These are phyloP conservation scores for Stachybotrys chartarum DNA, from an alignment of 2,329 filamentous ascomycete genomes.

Conservation along the genomic window DNA sequence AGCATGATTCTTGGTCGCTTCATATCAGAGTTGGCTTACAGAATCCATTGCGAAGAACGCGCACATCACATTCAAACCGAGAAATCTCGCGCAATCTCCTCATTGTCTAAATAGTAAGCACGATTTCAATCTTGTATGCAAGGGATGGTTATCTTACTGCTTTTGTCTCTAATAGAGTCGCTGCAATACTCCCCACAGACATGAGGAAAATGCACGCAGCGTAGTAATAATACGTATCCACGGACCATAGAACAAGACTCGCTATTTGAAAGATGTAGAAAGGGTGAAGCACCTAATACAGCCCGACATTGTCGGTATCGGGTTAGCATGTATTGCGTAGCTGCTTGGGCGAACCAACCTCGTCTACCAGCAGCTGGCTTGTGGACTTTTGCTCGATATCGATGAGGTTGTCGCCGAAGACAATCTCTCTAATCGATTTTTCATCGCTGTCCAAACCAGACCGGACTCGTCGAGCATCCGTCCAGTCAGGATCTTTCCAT, in stretches of 20 bases:
- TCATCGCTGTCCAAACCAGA: constrained; percentile 83
- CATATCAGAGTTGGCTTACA: constrained; percentile 45
- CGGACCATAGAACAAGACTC: constrained; percentile 86
- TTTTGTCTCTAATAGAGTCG: constrained; percentile 84
- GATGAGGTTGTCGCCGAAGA: constrained; percentile 87
- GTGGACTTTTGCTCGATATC: constrained; percentile 88
- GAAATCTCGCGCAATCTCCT: constrained; percentile 83
- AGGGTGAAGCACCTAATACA: constrained; percentile 72
- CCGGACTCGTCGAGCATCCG: constrained; percentile 65
- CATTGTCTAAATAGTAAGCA: constrained; percentile 61
- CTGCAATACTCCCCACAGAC: constrained; percentile 83
- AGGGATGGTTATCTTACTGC: constrained; percentile 44
- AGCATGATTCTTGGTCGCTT: background rate
- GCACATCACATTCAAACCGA: constrained; percentile 88
- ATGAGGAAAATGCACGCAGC: constrained; percentile 91
- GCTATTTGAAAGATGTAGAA: constrained; percentile 98
- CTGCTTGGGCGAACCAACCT: constrained; percentile 41
- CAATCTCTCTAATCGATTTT: constrained; percentile 70
- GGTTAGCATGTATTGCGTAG: background rate
- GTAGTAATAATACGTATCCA: constrained; percentile 98
- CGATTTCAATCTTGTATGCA: background rate
- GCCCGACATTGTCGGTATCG: background rate
- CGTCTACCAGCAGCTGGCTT: constrained; percentile 77
- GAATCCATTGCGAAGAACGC: constrained; percentile 89
- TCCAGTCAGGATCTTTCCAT: constrained; percentile 94